Base-by-base conservation (phyloP, 805 yeast genomes). In the Pichia cephalocereana region DNA sequence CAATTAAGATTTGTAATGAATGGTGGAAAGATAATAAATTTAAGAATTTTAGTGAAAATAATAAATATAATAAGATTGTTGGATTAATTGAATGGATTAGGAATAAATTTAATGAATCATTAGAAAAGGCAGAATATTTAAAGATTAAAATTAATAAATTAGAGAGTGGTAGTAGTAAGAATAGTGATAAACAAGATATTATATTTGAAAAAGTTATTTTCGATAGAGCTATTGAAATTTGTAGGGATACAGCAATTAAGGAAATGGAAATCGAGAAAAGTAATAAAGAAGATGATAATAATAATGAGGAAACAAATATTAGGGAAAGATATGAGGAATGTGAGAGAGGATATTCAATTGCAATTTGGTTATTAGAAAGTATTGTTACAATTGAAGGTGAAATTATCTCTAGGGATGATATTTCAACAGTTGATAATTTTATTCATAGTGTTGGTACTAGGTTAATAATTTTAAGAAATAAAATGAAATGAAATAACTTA, bases 181-280 rank as follows among this genome's bases (percentile, higher is more conserved):
- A 23, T 10, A 19, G 41, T 1, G n/a, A 41, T 26, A 36, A 45
- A 26, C 53, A 55, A 28, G 58, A 60, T 46, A 72, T 81, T 8
- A 74, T 82, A 47, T 87, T 95, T 3, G 97, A 91, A 63, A 86
- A 86, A 60, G 72, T 90, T 54, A 79, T 90, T 27, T 93, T 91
- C 66, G 96, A 93, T 57, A 74, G 98, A 44, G 97, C 98, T 2
- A 74, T 91, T 59, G 98, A 91, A 59, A 86, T 90, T 71, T 86
- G 96, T 3, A 78, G 95, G 57, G 80, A 80, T 44, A 96, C 98
- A 1, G 98, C 98, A 0, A 83, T 85, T 48, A 81, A 83, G 61
- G 99, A 91, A 30, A 34, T 36, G 18, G 12, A n/a, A 6, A 7
- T 12, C n/a, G 23, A n/a, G 8, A 8, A n/a, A 9, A 77, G 75